Conservation (phyloP, 495 filamentous ascomycete species). For the Hyphodiscus hymeniophilus region DNA sequence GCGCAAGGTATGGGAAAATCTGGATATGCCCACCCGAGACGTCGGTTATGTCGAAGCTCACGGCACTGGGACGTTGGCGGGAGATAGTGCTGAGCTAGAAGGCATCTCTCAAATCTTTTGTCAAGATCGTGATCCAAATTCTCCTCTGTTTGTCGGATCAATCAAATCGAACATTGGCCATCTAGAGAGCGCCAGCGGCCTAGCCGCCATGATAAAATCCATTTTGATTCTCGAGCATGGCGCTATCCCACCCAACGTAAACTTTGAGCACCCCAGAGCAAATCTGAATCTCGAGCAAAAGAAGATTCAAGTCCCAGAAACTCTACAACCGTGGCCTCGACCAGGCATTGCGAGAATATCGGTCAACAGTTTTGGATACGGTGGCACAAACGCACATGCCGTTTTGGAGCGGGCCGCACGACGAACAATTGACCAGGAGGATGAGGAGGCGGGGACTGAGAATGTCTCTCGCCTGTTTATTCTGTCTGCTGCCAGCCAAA, state of each 20-base stretch:
- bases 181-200: constrained; percentile 36
- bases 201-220: constrained; percentile 52
- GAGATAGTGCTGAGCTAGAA: constrained; percentile 51
- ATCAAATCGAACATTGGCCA: constrained; percentile 46
- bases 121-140: not conserved
- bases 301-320: constrained; percentile 33
- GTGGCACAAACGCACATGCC: no score
- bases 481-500: not conserved
- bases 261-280: constrained; percentile 43
- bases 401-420: no score
- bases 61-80: constrained; percentile 28
- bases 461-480: not conserved
- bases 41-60: constrained; percentile 16
- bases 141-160: constrained; percentile 36
- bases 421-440: no score
- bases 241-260: constrained; percentile 47
- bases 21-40: not conserved
- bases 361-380: constrained; percentile 47
- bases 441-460: no score
- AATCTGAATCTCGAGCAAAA: constrained; percentile 32
- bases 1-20: constrained; percentile 29
- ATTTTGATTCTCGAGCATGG: constrained; percentile 42
- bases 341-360: constrained; percentile 36
- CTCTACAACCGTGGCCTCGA: constrained; percentile 34
- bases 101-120: constrained; percentile 41